A percentile compares a stretch with the other conserved stretches of the same genome.
Evolutionary conservation across 495 filamentous ascomycete species (phyloP).

Genomic region (Filosporella fistucella): DNA sequence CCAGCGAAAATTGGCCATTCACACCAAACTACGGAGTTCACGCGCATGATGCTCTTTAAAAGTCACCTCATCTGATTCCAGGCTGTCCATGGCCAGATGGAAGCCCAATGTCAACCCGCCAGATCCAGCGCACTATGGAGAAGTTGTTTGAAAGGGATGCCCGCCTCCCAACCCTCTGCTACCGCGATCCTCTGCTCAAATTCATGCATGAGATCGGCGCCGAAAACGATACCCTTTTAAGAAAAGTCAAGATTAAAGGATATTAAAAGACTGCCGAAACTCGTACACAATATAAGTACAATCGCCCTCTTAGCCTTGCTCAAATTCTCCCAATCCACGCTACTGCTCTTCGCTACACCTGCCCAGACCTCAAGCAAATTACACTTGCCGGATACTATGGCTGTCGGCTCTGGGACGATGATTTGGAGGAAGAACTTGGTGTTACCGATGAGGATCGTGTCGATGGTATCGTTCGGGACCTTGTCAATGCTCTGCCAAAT

Average conservation of each 20-base stretch:
- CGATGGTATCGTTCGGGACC: not conserved
- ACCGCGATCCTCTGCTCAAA: too few species aligned
- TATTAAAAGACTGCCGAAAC: not conserved
- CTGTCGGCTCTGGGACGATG: slow-evolving; percentile 3
- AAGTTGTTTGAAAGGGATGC: too few species aligned
- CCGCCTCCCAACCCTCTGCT: too few species aligned
- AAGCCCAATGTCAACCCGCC: too few species aligned
- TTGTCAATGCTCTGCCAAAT: not conserved
- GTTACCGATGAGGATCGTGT: not conserved
- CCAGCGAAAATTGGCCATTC: too few species aligned
- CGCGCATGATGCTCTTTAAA: too few species aligned
- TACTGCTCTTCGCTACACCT: not conserved
- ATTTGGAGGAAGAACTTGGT: not conserved
- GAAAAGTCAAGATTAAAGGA: not conserved
- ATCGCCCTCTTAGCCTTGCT: not conserved
- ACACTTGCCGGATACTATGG: not conserved
- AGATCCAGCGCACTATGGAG: too few species aligned
- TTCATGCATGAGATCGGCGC: too few species aligned
- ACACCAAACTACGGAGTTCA: too few species aligned
- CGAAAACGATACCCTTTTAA: too few species aligned
- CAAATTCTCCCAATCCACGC: not conserved
- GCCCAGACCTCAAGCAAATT: not conserved
- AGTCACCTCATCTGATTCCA: too few species aligned
- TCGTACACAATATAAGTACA: not conserved
- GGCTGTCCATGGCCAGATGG: too few species aligned